Percentiles rank a stretch among this genome's conserved stretches.
Conservation (phyloP, 306 rosid species). For the Adenanthera pavonina region DNA sequence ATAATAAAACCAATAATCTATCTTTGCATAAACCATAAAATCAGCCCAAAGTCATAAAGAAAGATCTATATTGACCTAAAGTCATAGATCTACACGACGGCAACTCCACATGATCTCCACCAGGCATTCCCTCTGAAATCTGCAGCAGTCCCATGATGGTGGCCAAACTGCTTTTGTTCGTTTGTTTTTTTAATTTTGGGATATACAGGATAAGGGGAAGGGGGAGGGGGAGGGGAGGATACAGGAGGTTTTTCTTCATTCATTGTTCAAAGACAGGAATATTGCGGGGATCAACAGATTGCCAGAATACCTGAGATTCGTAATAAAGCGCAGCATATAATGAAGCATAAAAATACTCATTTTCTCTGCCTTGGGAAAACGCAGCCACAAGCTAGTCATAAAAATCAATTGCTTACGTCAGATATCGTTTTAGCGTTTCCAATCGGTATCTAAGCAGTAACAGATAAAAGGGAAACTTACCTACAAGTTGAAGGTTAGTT, state of each 20-base stretch:
- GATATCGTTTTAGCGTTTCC: conserved; percentile 32
- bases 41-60: neutral
- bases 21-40: neutral
- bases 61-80: neutral
- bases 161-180: neutral
- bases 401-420: conserved; percentile 45
- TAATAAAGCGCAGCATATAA: conserved; percentile 83
- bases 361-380: conserved; percentile 66
- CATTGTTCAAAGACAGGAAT: neutral
- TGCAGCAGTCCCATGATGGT: neutral
- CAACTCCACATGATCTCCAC: neutral
- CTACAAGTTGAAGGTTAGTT: neutral
- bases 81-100: neutral
- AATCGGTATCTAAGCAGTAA: conserved; percentile 30
- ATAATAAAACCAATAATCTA: neutral
- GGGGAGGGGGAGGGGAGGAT: too few relatives aligned
- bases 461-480: neutral
- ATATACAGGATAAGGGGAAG: too few relatives aligned
- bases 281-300: conserved; percentile 10
- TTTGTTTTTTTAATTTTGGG: neutral
- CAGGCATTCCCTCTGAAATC: neutral
- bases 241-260: neutral
- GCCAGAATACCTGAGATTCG: conserved; percentile 78
- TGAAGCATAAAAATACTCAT: conserved; percentile 76
- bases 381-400: conserved; percentile 73